Percentiles rank a stretch among this genome's conserved stretches.
Evolutionary conservation across 225 moss, liverwort and hornwort genomes (phyloP).

Genomic region (Physcomitrellopsis africana): DNA sequence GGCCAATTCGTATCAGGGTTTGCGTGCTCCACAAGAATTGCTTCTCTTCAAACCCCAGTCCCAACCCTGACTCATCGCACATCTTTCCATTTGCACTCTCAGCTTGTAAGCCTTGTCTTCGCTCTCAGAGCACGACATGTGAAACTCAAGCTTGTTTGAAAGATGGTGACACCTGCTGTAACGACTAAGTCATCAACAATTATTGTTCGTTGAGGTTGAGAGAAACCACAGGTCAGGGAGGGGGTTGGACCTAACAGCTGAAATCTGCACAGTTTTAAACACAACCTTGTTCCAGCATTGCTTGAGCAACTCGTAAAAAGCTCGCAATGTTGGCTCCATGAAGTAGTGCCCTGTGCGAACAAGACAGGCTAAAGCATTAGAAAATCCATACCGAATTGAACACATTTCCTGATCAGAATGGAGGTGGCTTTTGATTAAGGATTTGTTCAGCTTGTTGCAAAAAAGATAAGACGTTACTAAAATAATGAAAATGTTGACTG

Average conservation of each 20-base stretch:
- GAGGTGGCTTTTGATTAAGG: too few relatives aligned
- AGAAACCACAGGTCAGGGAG: slow-evolving; percentile 45
- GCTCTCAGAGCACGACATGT: slow-evolving; percentile 29
- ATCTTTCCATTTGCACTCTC: slow-evolving; percentile 40
- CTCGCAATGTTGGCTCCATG: slow-evolving; percentile 76
- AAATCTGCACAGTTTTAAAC: slow-evolving; percentile 40
- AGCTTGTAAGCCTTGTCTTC: slow-evolving; percentile 37
- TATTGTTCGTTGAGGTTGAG: slow-evolving; percentile 50
- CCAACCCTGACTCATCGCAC: slow-evolving; percentile 34
- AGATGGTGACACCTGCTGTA: slow-evolving; percentile 36
- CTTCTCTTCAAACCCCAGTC: slow-evolving; percentile 41
- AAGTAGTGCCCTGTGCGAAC: slow-evolving; percentile 47
- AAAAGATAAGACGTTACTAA: not conserved
- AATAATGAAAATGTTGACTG: not conserved
- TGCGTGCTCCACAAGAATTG: slow-evolving; percentile 43
- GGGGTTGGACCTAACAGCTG: slow-evolving; percentile 31
- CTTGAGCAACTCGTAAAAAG: slow-evolving; percentile 70
- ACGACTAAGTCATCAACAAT: slow-evolving; percentile 40
- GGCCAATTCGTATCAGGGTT: slow-evolving; percentile 36
- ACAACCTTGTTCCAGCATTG: slow-evolving; percentile 78
- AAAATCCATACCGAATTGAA: not conserved
- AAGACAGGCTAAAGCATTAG: slow-evolving; percentile 9
- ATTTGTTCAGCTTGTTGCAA: too few relatives aligned
- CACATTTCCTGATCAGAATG: too few relatives aligned
- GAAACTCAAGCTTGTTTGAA: slow-evolving; percentile 33